A percentile compares a stretch with the other conserved stretches of the same genome.
Conservation (phyloP, 2,329 filamentous ascomycete species). For the Rhytidhysteron rufulum region DNA sequence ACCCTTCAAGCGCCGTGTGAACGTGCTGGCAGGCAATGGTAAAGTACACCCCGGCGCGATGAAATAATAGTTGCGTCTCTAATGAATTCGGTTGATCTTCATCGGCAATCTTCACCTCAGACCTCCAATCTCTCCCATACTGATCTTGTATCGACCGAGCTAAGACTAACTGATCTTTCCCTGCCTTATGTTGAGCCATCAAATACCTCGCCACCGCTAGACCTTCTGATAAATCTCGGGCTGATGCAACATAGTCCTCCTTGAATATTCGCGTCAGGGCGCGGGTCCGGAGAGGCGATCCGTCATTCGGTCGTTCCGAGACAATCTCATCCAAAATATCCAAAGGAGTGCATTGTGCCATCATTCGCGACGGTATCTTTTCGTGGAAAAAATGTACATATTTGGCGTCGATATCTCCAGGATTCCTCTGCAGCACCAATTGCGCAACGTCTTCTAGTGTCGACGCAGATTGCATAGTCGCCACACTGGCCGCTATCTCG, state of each 20-base stretch:
- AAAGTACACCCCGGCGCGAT: conserved; percentile 69
- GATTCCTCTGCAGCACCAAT: conserved; percentile 66
- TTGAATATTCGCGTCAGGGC: conserved; percentile 74
- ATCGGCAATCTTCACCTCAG: conserved; percentile 52
- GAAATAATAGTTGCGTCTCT: conserved; percentile 71
- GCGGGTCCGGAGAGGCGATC: conserved; percentile 66
- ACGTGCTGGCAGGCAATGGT: conserved; percentile 67
- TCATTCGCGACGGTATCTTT: conserved; percentile 73
- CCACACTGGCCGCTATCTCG: conserved; percentile 78
- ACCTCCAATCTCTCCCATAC: conserved; percentile 44
- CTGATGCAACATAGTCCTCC: conserved; percentile 66
- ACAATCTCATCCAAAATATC: conserved; percentile 66
- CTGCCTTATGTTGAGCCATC: conserved; percentile 49
- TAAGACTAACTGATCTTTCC: conserved; percentile 51
- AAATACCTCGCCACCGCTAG: conserved; percentile 54
- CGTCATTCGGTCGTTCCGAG: conserved; percentile 58
- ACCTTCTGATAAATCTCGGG: conserved; percentile 66
- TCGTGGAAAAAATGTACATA: conserved; percentile 94
- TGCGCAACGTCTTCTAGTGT: conserved; percentile 72
- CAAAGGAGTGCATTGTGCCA: conserved; percentile 69
- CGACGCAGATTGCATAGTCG: conserved; percentile 76
- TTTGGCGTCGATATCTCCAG: conserved; percentile 68
- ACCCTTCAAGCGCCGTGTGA: conserved; percentile 51
- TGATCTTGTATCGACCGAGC: conserved; percentile 42
- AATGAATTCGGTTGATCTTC: conserved; percentile 71